Evolutionary conservation across 139 green algal genomes (phyloP).

Genomic region (Zygnema cylindricum): DNA sequence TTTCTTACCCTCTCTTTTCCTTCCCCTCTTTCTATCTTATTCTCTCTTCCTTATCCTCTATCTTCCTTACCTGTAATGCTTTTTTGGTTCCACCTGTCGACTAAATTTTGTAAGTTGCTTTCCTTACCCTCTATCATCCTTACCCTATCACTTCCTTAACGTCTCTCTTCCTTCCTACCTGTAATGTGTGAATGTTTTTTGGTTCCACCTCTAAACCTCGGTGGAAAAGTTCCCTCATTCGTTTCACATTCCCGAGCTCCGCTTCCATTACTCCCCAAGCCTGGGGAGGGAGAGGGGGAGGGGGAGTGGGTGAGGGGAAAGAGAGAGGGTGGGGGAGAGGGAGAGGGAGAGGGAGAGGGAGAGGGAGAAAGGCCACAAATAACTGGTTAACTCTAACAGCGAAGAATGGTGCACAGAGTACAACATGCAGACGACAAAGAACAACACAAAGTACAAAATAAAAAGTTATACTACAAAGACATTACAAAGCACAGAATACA

Average conservation of each 20-base stretch:
- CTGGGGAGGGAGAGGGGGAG: too few species aligned
- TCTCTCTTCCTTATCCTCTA: background rate
- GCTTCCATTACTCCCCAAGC: constrained; percentile 44
- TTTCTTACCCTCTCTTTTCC: background rate
- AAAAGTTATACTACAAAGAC: background rate
- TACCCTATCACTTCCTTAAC: constrained; percentile 4
- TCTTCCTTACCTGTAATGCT: background rate
- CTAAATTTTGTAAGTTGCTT: background rate
- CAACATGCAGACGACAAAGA: background rate
- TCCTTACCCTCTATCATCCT: constrained; percentile 3
- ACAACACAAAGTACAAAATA: background rate
- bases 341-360: too few species aligned
- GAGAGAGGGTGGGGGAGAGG: too few species aligned
- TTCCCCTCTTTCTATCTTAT: constrained; percentile 10
- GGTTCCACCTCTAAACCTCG: constrained; percentile 19
- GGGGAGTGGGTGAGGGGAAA: too few species aligned
- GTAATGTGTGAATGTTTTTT: constrained; percentile 9
- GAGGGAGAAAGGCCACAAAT: too few species aligned
- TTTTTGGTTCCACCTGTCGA: background rate
- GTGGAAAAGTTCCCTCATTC: constrained; percentile 39
- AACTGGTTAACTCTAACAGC: background rate
- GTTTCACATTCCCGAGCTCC: background rate
- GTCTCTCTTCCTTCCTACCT: background rate
- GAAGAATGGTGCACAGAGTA: background rate
- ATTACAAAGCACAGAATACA: background rate